These are phyloP conservation scores for Suillus placidus DNA, from an alignment of 768 basidiomycete genomes.

Conservation along the genomic window DNA sequence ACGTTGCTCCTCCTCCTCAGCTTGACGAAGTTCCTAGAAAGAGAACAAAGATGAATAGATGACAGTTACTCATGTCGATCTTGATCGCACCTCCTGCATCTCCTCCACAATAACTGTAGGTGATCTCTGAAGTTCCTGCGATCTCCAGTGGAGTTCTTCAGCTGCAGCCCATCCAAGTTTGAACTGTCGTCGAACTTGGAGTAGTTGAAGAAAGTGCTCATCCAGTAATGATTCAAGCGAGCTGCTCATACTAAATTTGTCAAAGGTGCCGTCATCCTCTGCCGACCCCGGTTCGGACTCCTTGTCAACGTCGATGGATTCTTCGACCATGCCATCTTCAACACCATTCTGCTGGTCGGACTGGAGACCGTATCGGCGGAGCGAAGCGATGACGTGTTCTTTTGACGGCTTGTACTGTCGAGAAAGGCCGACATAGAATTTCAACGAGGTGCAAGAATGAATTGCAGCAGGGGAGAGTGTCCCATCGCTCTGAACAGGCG, in stretches of 20 bases:
- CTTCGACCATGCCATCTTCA: slow-evolving; percentile 12
- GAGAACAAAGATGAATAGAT: slow-evolving; percentile 3
- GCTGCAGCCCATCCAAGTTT: slow-evolving; percentile 71
- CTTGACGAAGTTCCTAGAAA: slow-evolving; percentile 23
- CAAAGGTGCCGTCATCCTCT: slow-evolving; percentile 49
- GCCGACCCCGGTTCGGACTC: slow-evolving; percentile 24
- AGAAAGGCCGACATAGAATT: slow-evolving; percentile 67
- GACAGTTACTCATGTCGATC: background rate
- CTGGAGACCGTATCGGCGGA: slow-evolving; percentile 53
- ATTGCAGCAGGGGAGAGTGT: slow-evolving; percentile 39
- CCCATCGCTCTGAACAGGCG: slow-evolving; percentile 50
- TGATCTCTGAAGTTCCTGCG: slow-evolving; percentile 47
- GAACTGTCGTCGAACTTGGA: slow-evolving; percentile 54
- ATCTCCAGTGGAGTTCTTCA: slow-evolving; percentile 51
- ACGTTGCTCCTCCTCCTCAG: slow-evolving; percentile 48
- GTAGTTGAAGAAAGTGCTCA: slow-evolving; percentile 53
- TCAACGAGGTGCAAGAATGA: slow-evolving; percentile 38
- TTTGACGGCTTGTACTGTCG: slow-evolving; percentile 59
- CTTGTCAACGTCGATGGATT: background rate
- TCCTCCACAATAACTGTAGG: slow-evolving; percentile 41
- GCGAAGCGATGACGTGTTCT: slow-evolving; percentile 49
- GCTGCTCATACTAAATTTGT: slow-evolving; percentile 63
- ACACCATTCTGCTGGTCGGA: slow-evolving; percentile 41
- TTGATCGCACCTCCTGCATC: slow-evolving; percentile 34
- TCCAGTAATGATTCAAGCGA: slow-evolving; percentile 66